These are phyloP conservation scores for Cymbopogon flexuosus DNA, from an alignment of 202 grass and related monocot genomes.

Conservation along the genomic window DNA sequence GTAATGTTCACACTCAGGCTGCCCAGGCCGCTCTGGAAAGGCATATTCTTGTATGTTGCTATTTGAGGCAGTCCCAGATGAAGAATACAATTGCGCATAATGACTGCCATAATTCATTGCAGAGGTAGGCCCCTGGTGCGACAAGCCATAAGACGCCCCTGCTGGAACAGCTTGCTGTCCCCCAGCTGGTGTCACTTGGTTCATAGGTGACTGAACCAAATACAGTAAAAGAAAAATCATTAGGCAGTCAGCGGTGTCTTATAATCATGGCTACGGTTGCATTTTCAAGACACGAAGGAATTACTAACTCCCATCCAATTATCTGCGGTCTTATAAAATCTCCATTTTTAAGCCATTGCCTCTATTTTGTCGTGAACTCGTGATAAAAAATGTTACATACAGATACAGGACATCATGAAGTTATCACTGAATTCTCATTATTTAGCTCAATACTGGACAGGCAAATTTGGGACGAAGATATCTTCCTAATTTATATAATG, in stretches of 20 bases:
- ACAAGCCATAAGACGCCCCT: conserved; percentile 56
- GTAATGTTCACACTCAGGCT: conserved; percentile 86
- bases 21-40: conserved; percentile 77
- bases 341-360: conserved; percentile 1
- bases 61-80: conserved; percentile 39
- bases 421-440: neutral
- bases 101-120: conserved; percentile 42
- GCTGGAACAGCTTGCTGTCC: conserved; percentile 67
- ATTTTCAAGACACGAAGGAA: conserved; percentile 15
- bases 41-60: conserved; percentile 44
- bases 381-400: conserved; percentile 15
- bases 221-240: conserved; percentile 14
- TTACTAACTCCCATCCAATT: neutral
- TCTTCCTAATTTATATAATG: neutral
- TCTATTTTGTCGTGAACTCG: neutral
- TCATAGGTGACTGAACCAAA: conserved; percentile 58
- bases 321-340: neutral
- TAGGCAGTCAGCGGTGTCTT: neutral
- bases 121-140: conserved; percentile 53
- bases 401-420: conserved; percentile 1
- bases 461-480: conserved; percentile 10
- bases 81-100: conserved; percentile 44
- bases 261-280: neutral
- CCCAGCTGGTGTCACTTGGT: conserved; percentile 54
- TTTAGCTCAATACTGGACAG: neutral